Percentiles rank a stretch among this genome's conserved stretches.
Evolutionary conservation across 2,329 filamentous ascomycete genomes (phyloP).

Genomic region (Fusarium neocosmosporiellum): DNA sequence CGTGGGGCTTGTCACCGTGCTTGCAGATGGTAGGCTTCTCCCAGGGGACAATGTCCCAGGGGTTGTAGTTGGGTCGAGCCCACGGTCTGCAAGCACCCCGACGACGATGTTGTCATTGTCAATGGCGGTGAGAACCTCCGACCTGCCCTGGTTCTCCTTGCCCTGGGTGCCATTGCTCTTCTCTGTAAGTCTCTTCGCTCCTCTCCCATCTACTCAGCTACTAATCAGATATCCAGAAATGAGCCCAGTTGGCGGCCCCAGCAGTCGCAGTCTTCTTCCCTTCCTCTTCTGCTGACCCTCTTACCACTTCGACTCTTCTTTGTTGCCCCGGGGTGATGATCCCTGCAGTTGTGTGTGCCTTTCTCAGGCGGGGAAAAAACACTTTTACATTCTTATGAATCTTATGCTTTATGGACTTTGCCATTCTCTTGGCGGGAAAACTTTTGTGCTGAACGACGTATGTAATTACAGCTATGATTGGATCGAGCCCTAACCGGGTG

Average conservation of each 20-base stretch:
- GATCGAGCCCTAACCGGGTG: conserved; percentile 20
- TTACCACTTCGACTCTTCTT: conserved; percentile 12
- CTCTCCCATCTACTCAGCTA: fast-evolving
- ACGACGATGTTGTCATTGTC: conserved; percentile 31
- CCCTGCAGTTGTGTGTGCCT: conserved; percentile 27
- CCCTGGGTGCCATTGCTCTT: conserved; percentile 27
- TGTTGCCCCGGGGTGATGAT: conserved; percentile 14
- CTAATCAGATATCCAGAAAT: conserved; percentile 19
- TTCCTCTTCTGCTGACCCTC: conserved; percentile 18
- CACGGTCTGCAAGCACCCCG: conserved; percentile 27
- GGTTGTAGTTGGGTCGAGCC: conserved; percentile 31
- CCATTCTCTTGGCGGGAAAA: conserved; percentile 10
- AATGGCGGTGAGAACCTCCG: conserved; percentile 24
- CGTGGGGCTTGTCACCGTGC: conserved; percentile 1
- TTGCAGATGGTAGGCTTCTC: conserved; percentile 28
- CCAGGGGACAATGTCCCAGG: conserved; percentile 8
- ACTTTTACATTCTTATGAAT: conserved; percentile 7
- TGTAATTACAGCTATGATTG: conserved; percentile 29
- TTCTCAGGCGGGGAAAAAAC: conserved; percentile 5
- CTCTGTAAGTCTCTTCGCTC: conserved; percentile 16
- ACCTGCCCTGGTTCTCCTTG: conserved; percentile 30
- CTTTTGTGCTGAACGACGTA: conserved; percentile 26
- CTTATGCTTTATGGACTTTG: conserved; percentile 28
- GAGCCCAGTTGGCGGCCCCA: neutral
- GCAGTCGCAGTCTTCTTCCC: neutral